Evolutionary conservation across 148 eudicot genomes (phyloP).

Genomic region (Amaranthus palmeri): DNA sequence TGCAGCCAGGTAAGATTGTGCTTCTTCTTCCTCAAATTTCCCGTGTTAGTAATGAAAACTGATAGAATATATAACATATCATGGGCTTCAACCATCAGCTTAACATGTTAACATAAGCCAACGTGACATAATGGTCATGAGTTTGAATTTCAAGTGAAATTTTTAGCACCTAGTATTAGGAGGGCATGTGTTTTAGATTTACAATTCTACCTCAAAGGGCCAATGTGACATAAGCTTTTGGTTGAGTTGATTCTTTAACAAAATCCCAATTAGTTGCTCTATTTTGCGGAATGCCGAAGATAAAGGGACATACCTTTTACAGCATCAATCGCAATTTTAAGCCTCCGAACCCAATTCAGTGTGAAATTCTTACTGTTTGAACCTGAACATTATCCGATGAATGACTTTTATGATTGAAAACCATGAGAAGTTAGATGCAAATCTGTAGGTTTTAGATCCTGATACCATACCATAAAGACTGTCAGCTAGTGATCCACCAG

Average conservation of each 20-base stretch:
- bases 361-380: conserved; percentile 47
- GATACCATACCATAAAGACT: conserved; percentile 60
- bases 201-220: no score
- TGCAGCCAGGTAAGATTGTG: not conserved
- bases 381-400: conserved; percentile 31
- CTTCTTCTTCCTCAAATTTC: no score
- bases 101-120: no score
- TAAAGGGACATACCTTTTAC: conserved; percentile 52
- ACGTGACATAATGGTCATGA: no score
- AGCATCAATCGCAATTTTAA: conserved; percentile 85
- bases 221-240: no score
- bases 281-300: not conserved
- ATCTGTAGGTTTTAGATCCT: not conserved
- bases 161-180: no score
- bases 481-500: conserved; percentile 87
- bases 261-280: not conserved
- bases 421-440: not conserved
- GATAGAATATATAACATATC: no score
- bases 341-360: conserved; percentile 73
- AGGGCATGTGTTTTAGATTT: no score
- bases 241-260: no score
- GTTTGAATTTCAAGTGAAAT: no score
- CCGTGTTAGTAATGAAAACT: not conserved
- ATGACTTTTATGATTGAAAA: conserved; percentile 12
- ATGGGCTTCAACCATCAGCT: no score